Conservation (phyloP, 108 stramenopile genomes). For the Cyclostephanos tholiformis region DNA sequence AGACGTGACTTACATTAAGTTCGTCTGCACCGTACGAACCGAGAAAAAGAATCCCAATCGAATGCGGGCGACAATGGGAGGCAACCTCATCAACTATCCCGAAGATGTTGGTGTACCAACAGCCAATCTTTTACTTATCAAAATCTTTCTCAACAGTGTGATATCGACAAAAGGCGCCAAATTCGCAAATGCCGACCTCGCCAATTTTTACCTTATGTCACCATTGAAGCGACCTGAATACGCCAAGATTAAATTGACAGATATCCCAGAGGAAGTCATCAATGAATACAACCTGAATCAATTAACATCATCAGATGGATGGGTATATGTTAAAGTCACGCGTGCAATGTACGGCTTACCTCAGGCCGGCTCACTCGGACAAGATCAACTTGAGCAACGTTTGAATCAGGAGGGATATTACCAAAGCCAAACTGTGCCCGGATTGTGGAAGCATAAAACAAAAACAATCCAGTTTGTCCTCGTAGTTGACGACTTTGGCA, state of each 20-base stretch:
- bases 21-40: too few relatives aligned
- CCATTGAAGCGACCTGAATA: constrained; percentile 27
- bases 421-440: constrained; percentile 29
- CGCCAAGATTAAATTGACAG: constrained; percentile 33
- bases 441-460: constrained; percentile 45
- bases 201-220: neutral
- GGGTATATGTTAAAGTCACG: constrained; percentile 16
- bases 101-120: constrained; percentile 22
- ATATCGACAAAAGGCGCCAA: too few relatives aligned
- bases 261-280: constrained; percentile 42
- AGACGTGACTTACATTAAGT: too few relatives aligned
- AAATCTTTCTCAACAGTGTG: too few relatives aligned
- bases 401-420: constrained; percentile 31
- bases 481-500: constrained; percentile 64
- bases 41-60: too few relatives aligned
- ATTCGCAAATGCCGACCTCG: too few relatives aligned
- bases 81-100: neutral
- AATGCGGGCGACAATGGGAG: constrained; percentile 1
- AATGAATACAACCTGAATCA: constrained; percentile 25
- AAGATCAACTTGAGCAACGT: constrained; percentile 21
- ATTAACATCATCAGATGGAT: constrained; percentile 7
- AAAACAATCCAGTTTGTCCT: constrained; percentile 39
- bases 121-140: neutral
- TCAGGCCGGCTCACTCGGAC: constrained; percentile 50
- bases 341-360: constrained; percentile 57